Percentiles rank a stretch among this genome's conserved stretches.
Evolutionary conservation across 2,329 filamentous ascomycete genomes (phyloP).

Genomic region (Fusarium kyushuense): DNA sequence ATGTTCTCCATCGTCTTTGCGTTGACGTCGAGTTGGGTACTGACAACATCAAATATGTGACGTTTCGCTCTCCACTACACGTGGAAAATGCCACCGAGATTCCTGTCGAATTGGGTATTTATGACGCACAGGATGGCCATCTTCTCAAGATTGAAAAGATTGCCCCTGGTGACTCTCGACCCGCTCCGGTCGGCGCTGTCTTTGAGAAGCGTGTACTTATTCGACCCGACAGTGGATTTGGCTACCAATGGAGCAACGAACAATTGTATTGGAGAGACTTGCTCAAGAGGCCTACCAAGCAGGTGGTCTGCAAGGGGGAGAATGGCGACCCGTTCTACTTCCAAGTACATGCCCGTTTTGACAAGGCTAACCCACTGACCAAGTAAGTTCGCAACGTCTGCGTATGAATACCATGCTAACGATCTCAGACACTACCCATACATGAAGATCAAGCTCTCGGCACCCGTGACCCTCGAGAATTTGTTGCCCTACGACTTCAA

Average conservation of each 20-base stretch:
- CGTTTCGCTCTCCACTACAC: conserved; percentile 88
- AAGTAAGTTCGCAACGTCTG: conserved; percentile 60
- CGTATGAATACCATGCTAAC: conserved; percentile 24
- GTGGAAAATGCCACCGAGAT: conserved; percentile 98
- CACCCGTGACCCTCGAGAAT: conserved; percentile 94
- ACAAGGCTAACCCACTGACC: conserved; percentile 84
- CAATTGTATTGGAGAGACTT: conserved; percentile 93
- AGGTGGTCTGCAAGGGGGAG: conserved; percentile 89
- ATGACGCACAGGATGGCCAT: conserved; percentile 86
- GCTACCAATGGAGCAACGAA: conserved; percentile 94
- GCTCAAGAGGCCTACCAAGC: conserved; percentile 84
- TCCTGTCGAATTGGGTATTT: conserved; percentile 92
- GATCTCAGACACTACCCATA: conserved; percentile 82
- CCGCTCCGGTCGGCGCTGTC: conserved; percentile 90
- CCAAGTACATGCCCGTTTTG: conserved; percentile 88
- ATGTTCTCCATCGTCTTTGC: conserved; percentile 87
- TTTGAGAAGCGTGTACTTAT: conserved; percentile 90
- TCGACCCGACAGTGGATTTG: conserved; percentile 94
- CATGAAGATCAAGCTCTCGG: conserved; percentile 92
- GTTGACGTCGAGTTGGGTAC: conserved; percentile 91
- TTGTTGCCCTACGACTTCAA: conserved; percentile 98
- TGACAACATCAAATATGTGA: conserved; percentile 99
- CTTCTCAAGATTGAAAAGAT: conserved; percentile 98
- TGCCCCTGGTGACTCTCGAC: conserved; percentile 87
- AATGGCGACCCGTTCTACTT: conserved; percentile 94